Conservation (phyloP, 371 early-diverging fungal genomes). For the Vairimorpha apis region DNA sequence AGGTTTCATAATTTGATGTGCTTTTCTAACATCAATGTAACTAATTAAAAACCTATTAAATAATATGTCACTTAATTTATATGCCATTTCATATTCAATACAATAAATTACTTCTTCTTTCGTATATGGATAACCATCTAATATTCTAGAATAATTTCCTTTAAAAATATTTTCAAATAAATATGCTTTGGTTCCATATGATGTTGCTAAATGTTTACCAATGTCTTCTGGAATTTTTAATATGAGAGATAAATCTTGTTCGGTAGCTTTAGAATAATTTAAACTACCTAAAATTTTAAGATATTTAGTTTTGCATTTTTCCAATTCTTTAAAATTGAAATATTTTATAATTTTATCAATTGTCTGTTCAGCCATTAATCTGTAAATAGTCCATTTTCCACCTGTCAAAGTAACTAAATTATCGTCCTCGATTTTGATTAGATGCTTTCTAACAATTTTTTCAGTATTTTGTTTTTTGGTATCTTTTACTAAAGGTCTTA, state of each 20-base stretch:
- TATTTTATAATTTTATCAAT: conserved; percentile 76
- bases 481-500: conserved; percentile 92
- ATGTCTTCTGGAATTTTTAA: conserved; percentile 84
- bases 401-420: conserved; percentile 89
- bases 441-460: conserved; percentile 85
- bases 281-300: conserved; percentile 76
- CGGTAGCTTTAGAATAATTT: conserved; percentile 75
- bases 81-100: conserved; percentile 80
- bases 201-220: conserved; percentile 77
- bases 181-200: conserved; percentile 83
- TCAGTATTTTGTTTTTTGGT: conserved; percentile 75
- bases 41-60: conserved; percentile 83
- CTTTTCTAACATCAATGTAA: conserved; percentile 84
- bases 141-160: not conserved
- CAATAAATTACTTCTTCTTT: conserved; percentile 89
- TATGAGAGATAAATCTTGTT: conserved; percentile 76
- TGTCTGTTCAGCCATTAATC: conserved; percentile 93
- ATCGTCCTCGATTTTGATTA: conserved; percentile 74
- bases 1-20: conserved; percentile 72
- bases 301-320: conserved; percentile 68
- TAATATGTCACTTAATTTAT: conserved; percentile 79
- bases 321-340: conserved; percentile 64
- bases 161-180: conserved; percentile 55
- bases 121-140: conserved; percentile 75
- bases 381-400: conserved; percentile 99